Base-by-base conservation (phyloP, 1,139 yeast species). In the Blastobotrys illinoisensis region DNA sequence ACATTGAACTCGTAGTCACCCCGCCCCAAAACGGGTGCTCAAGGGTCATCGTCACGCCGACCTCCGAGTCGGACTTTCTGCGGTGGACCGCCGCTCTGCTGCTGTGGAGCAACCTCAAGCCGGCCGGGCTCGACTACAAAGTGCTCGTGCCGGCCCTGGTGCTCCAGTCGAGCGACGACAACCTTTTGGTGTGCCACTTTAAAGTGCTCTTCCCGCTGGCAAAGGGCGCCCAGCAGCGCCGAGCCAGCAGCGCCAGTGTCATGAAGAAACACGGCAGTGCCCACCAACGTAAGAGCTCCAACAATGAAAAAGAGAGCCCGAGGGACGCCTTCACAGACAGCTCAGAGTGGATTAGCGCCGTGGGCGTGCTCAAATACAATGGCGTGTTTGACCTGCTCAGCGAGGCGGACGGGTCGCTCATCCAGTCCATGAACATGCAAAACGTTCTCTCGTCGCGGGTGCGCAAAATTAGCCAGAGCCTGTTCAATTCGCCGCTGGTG, bases 271-370 rank as follows among this genome's bases (percentile, higher is more conserved):
- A 23, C 24, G 3, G 16, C 40, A 11, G 16, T 32, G 3, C 14
- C 40, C 14, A 32, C 40, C 16, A 32, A 4, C 14, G 40, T 3
- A 32, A 32, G 57, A 43, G 16, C 19, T 49, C 16, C 11, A 23
- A 26, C 23, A 21, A 21, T 6, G 5, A 21, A 4, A 21, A 21
- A 21, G 23, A 21, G 23, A 6, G 23, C 23, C 32, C 32, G 13
- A 5, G 32, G 13, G 32, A 7, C 49, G 45, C 56, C 13, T 57
- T 59, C 47, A 48, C 53, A 14, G 58, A 71, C 1, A 71, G 72
- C 21, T 86, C 82, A 60, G 82, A 82, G 2, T 88, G 96, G 96
- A 85, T 85, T 63, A 79, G 78, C 52, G 83, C 88, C 1, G 83
- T 84, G 80, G 95, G 93, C 0, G 85, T 83, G 9, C 68, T 88